These are phyloP conservation scores for Leccinellum rugosiceps DNA, from an alignment of 768 basidiomycete genomes.

Conservation along the genomic window DNA sequence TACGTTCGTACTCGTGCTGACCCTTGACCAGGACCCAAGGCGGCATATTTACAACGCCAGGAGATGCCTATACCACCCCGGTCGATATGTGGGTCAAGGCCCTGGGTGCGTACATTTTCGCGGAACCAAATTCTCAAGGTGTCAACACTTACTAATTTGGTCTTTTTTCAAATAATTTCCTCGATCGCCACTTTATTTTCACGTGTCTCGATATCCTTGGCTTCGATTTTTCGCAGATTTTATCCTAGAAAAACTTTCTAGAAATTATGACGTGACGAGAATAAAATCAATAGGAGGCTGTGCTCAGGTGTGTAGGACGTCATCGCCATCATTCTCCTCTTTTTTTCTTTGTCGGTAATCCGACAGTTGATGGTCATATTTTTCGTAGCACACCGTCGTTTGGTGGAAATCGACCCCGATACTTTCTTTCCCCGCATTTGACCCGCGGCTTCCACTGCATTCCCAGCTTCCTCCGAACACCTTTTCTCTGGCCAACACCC, in stretches of 20 bases:
- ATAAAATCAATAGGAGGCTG: slow-evolving; percentile 76
- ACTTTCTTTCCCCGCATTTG: slow-evolving; percentile 67
- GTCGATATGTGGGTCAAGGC: slow-evolving; percentile 91
- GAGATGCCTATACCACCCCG: slow-evolving; percentile 84
- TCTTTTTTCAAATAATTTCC: slow-evolving; percentile 23
- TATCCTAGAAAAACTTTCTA: slow-evolving; percentile 69
- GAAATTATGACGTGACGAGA: slow-evolving; percentile 65
- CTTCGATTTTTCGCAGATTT: slow-evolving; percentile 47
- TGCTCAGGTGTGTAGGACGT: slow-evolving; percentile 56
- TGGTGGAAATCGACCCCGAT: slow-evolving; percentile 86
- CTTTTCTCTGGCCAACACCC: slow-evolving; percentile 72
- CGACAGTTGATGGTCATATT: neutral
- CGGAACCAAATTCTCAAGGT: slow-evolving; percentile 63
- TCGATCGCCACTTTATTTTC: slow-evolving; percentile 33
- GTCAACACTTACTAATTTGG: slow-evolving; percentile 37
- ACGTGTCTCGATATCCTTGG: slow-evolving; percentile 10
- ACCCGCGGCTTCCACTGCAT: slow-evolving; percentile 67
- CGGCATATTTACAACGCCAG: slow-evolving; percentile 82
- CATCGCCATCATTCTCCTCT: neutral
- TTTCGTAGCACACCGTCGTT: slow-evolving; percentile 61
- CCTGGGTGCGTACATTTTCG: slow-evolving; percentile 50
- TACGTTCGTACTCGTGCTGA: slow-evolving; percentile 18
- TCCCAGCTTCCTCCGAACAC: slow-evolving; percentile 63
- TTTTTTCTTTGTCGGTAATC: slow-evolving; percentile 1
- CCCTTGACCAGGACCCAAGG: slow-evolving; percentile 63